Conservation (phyloP, 352 stramenopile genomes). For the Pythium grandisporangium region DNA sequence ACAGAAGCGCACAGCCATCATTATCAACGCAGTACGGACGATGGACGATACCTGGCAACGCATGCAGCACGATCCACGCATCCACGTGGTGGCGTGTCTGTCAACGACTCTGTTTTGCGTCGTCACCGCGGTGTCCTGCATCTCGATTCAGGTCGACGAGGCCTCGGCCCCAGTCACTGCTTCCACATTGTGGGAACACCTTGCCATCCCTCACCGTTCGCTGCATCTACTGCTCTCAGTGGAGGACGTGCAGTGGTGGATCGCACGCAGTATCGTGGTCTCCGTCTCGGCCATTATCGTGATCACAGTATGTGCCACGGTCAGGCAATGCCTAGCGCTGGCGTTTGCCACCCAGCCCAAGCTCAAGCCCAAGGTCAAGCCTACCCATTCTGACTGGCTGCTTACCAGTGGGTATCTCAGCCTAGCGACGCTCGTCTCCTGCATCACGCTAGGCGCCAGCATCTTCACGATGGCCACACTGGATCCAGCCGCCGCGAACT, state of each 20-base stretch:
- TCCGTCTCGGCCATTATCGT: conserved; percentile 13
- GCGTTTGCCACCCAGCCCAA: too few relatives aligned
- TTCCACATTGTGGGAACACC: conserved; percentile 5
- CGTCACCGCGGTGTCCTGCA: conserved; percentile 17
- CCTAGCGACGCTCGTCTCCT: too few relatives aligned
- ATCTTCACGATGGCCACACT: conserved; percentile 27
- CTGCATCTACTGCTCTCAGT: conserved; percentile 24
- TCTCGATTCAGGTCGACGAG: too few relatives aligned
- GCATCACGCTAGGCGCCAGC: conserved; percentile 34
- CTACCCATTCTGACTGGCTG: too few relatives aligned
- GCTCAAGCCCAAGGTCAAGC: too few relatives aligned
- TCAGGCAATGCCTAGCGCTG: conserved; percentile 2
- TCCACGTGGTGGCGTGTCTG: conserved; percentile 1
- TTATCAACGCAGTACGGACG: too few relatives aligned
- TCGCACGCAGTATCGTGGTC: conserved; percentile 24
- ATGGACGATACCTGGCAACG: conserved; percentile 12
- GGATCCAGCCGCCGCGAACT: conserved; percentile 25
- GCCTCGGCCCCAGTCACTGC: too few relatives aligned
- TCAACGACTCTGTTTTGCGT: conserved; percentile 14
- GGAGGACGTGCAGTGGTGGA: conserved; percentile 29
- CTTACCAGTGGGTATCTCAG: too few relatives aligned
- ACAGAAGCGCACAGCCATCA: too few relatives aligned
- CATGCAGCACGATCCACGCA: conserved; percentile 12
- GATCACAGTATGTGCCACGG: too few relatives aligned
- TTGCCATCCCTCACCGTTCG: conserved; percentile 14